phyloP scores from a whole-genome alignment of 805 yeast genomes.

The Brettanomyces bruxellensis region DNA sequence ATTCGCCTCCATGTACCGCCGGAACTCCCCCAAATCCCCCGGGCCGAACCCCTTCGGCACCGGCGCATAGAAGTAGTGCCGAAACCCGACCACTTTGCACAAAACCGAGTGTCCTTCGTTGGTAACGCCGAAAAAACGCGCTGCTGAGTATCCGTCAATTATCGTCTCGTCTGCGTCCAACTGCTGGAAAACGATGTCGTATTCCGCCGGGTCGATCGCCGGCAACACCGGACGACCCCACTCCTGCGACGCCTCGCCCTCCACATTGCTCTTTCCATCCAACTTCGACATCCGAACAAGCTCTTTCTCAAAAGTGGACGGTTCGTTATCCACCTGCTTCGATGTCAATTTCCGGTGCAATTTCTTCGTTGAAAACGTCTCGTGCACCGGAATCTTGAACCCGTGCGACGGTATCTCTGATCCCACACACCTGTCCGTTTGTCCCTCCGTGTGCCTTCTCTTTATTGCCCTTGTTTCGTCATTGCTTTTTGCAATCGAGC shows the following conservation, averaged over 20 bases:
- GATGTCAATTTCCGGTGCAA: conserved; percentile 22
- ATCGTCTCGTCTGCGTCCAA: conserved; percentile 86
- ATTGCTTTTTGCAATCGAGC: too few species aligned
- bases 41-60: conserved; percentile 71
- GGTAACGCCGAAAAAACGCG: conserved; percentile 88
- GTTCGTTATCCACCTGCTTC: conserved; percentile 25
- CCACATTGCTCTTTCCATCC: conserved; percentile 13
- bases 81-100: conserved; percentile 83
- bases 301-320: conserved; percentile 46
- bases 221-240: conserved; percentile 52
- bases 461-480: too few species aligned
- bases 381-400: conserved; percentile 22
- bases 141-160: conserved; percentile 19
- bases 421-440: neutral
- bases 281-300: conserved; percentile 34
- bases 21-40: conserved; percentile 40
- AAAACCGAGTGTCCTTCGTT: conserved; percentile 78
- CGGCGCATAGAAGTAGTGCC: conserved; percentile 87
- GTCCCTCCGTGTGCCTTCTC: neutral
- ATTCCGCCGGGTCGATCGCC: conserved; percentile 33
- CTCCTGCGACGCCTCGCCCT: conserved; percentile 19
- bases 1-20: conserved; percentile 33
- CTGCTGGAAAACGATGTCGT: conserved; percentile 75
- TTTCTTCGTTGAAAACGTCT: conserved; percentile 13
- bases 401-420: conserved; percentile 8